A percentile compares a stretch with the other conserved stretches of the same genome.
Evolutionary conservation across 2,329 filamentous ascomycete genomes (phyloP).

Genomic region (Aspergillus pseudonomiae): DNA sequence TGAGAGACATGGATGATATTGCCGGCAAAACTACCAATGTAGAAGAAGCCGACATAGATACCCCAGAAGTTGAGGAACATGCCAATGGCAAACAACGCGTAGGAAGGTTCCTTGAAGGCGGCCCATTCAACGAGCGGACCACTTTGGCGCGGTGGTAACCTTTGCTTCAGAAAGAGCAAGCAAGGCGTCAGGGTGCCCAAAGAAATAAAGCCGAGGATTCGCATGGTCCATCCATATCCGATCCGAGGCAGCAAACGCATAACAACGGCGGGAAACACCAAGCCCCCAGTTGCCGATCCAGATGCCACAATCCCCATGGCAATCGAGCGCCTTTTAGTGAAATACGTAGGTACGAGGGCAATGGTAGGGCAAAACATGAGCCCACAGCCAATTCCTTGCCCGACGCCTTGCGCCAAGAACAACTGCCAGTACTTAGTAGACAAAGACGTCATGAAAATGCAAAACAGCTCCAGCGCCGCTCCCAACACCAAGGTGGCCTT

Average conservation of each 20-base stretch:
- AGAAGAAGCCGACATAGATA: constrained; percentile 59
- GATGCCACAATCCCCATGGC: constrained; percentile 63
- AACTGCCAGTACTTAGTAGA: constrained; percentile 54
- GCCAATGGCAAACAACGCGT: constrained; percentile 46
- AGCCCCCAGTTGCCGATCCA: constrained; percentile 64
- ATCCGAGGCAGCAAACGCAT: constrained; percentile 60
- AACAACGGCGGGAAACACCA: constrained; percentile 64
- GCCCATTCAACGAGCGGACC: constrained; percentile 55
- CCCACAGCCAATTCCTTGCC: constrained; percentile 59
- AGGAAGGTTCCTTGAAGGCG: constrained; percentile 56
- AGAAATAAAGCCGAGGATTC: constrained; percentile 63
- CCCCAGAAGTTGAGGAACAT: constrained; percentile 55
- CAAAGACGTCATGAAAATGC: constrained; percentile 56
- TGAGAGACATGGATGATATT: constrained; percentile 45
- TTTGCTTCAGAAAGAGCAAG: constrained; percentile 51
- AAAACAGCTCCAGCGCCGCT: constrained; percentile 47
- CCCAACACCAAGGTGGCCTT: constrained; percentile 48
- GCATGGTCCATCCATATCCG: constrained; percentile 68
- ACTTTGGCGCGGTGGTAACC: constrained; percentile 53
- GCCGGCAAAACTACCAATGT: constrained; percentile 46
- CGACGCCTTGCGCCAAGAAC: constrained; percentile 57
- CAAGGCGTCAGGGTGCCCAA: constrained; percentile 48
- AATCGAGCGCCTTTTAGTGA: constrained; percentile 59
- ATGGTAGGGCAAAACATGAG: constrained; percentile 59
- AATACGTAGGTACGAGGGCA: constrained; percentile 63